Base-by-base conservation (phyloP, 2,329 filamentous ascomycete genomes). In the Exutisphaerella laricina region DNA sequence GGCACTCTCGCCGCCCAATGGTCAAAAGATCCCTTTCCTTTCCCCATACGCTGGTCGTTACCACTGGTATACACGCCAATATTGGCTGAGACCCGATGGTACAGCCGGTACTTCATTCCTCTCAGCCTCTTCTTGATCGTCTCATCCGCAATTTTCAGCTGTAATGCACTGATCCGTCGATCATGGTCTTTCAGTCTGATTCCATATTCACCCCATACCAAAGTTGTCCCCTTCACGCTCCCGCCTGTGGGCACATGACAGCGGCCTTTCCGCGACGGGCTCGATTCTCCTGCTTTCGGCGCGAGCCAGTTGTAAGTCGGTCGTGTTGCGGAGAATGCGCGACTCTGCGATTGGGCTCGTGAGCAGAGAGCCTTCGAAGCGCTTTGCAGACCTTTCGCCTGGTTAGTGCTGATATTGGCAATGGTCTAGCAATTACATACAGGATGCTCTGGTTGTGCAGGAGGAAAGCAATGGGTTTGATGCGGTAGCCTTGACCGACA, bases 21-120 rank as follows among this genome's bases (percentile, higher is more conserved):
- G 65, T 98, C 92, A 63, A 98, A 97, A 50, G 83, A 85, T 57
- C 92, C 92, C 66, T 98, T 98, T 69, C 92, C 92, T 70, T 97
- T 98, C 66, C 92, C 92, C 94, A 98, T 98, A 78, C 92, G 84
- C 66, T 88, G 84, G 70, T 98, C 92, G 61, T 97, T 98, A 45
- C 92, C 92, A 65, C 84, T 92, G 45, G 88, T 84, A 67, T 92
- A 98, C 16, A 98, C 94, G 62, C 90, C 92, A 54, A 97, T 85
- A 62, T 94, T 95, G 53, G 89, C 92, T 58, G 80, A 82, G 39
- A 97, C 83, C 50, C 92, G 79, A 71, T 88, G 94, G 70, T 94
- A 98, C 34, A 98, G 66, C 43, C 88, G 81, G 67, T 94, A 98
- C 61, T 88, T 88, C 75, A 94, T 82, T 33, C 92, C 92, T 70